Evolutionary conservation across 179 eudicot species (phyloP).

Genomic region (Silene coronaria): DNA sequence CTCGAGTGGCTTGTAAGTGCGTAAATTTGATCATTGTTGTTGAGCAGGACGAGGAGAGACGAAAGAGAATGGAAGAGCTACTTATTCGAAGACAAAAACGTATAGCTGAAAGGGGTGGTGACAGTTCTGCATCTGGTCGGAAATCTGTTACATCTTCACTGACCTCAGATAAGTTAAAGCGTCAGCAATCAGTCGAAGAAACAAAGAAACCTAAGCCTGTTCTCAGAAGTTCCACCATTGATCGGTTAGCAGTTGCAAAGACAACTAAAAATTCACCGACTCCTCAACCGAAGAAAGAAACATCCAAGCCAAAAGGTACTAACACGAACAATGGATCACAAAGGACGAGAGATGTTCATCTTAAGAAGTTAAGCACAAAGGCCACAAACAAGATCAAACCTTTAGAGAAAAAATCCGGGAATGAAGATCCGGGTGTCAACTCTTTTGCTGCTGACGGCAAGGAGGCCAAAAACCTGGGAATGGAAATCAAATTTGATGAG

Average conservation of each 20-base stretch:
- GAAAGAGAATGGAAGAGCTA: constrained; percentile 64
- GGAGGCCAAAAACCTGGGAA: constrained; percentile 17
- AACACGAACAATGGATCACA: background rate
- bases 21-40: background rate
- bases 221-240: constrained; percentile 64
- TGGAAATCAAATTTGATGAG: background rate
- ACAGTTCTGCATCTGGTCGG: background rate
- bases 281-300: constrained; percentile 33
- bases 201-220: constrained; percentile 40
- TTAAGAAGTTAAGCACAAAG: constrained; percentile 31
- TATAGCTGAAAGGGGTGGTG: constrained; percentile 71
- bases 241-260: constrained; percentile 62
- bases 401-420: constrained; percentile 30
- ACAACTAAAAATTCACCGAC: constrained; percentile 34
- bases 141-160: background rate
- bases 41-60: constrained; percentile 62
- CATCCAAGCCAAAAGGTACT: constrained; percentile 28
- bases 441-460: constrained; percentile 26
- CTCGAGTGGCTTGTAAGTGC: background rate
- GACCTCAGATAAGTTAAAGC: constrained; percentile 26
- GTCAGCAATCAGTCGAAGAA: constrained; percentile 27
- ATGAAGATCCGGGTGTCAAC: constrained; percentile 18
- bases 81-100: constrained; percentile 52
- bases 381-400: constrained; percentile 24
- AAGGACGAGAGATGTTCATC: constrained; percentile 13